Percentiles rank a stretch among this genome's conserved stretches.
Evolutionary conservation across 164 flowering plant genomes (phyloP).

Genomic region (Annona squamosa): DNA sequence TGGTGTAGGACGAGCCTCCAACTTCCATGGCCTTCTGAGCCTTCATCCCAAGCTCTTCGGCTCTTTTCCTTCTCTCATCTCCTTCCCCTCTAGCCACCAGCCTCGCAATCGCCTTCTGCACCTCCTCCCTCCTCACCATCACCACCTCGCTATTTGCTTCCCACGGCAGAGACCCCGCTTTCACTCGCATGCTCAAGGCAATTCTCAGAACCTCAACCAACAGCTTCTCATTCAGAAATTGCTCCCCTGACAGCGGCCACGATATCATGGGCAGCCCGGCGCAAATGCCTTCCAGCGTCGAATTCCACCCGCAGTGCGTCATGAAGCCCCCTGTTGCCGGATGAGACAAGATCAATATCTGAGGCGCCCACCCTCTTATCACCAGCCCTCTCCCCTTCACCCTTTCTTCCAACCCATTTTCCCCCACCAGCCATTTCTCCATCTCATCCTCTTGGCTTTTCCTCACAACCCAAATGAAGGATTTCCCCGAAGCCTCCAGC

Average conservation of each 20-base stretch:
- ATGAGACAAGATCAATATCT: constrained; percentile 47
- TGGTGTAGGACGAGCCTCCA: constrained; percentile 46
- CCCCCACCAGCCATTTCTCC: constrained; percentile 33
- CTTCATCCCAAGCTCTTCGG: constrained; percentile 24
- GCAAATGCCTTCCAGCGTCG: constrained; percentile 41
- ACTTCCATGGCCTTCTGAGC: constrained; percentile 34
- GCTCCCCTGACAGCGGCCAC: constrained; percentile 57
- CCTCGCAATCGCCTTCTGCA: constrained; percentile 25
- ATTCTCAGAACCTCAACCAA: constrained; percentile 31
- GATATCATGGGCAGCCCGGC: constrained; percentile 53
- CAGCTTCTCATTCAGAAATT: constrained; percentile 52
- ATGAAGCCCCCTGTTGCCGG: constrained; percentile 44
- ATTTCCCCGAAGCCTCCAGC: constrained; percentile 37
- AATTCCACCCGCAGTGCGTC: constrained; percentile 71
- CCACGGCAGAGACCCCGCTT: constrained; percentile 28
- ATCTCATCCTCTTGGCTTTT: constrained; percentile 17
- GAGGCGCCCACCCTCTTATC: constrained; percentile 69
- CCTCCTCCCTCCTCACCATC: constrained; percentile 11
- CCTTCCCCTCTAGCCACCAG: constrained; percentile 35
- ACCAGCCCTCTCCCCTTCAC: constrained; percentile 39
- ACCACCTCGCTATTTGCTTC: constrained; percentile 24
- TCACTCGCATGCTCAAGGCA: constrained; percentile 37
- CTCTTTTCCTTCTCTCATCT: constrained; percentile 27
- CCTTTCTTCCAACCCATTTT: constrained; percentile 32
- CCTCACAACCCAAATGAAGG: constrained; percentile 45